These are phyloP conservation scores for Iberis pinnata DNA, from an alignment of 345 rosid species.

Conservation along the genomic window DNA sequence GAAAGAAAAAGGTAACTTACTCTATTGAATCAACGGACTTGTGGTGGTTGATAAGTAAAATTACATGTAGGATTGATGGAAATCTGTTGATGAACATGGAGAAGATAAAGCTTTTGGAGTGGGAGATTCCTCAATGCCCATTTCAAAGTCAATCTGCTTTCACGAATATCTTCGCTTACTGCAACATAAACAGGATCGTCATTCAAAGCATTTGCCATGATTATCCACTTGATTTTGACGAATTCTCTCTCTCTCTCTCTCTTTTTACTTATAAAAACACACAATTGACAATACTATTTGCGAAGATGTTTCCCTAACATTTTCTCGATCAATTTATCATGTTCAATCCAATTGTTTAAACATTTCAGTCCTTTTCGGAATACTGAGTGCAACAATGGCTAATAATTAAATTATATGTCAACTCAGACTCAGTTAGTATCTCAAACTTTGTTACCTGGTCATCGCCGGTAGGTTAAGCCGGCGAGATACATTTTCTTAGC, in stretches of 20 bases:
- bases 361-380: too few relatives aligned
- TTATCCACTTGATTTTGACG: too few relatives aligned
- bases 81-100: constrained; percentile 39
- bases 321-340: too few relatives aligned
- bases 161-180: constrained; percentile 38
- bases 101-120: constrained; percentile 31
- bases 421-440: too few relatives aligned
- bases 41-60: neutral
- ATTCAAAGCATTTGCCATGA: constrained; percentile 25
- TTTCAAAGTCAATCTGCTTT: constrained; percentile 40
- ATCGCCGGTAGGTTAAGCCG: too few relatives aligned
- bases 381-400: too few relatives aligned
- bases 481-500: too few relatives aligned
- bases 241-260: constrained; percentile 14
- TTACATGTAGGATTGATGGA: constrained; percentile 20
- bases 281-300: too few relatives aligned
- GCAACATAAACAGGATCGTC: constrained; percentile 49
- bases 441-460: too few relatives aligned
- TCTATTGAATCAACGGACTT: neutral
- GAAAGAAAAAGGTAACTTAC: neutral
- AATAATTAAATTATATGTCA: too few relatives aligned
- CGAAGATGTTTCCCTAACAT: too few relatives aligned
- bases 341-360: too few relatives aligned
- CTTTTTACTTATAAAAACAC: constrained; percentile 7
- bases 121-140: constrained; percentile 50